phyloP scores from a whole-genome alignment of 2,329 filamentous ascomycete species.

The Mycosphaerella sp. region DNA sequence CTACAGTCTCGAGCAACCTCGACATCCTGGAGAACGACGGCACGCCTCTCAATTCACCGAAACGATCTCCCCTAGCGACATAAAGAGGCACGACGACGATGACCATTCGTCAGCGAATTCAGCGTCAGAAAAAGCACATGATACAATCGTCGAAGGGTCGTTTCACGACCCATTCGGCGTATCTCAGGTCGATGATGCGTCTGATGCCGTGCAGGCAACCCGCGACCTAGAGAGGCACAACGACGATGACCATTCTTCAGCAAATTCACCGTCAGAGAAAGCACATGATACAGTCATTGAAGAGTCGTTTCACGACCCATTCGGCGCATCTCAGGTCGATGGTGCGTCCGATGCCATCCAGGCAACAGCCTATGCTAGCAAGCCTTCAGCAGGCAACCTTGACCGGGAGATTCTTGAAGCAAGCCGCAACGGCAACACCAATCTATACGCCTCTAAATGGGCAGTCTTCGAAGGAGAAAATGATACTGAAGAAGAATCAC shows the following conservation, averaged over 20 bases:
- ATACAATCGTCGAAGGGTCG: not conserved
- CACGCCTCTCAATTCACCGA: not conserved
- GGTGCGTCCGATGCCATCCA: not conserved
- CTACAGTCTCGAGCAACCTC: constrained; percentile 1
- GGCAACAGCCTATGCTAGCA: not conserved
- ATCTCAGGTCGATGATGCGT: constrained; percentile 1
- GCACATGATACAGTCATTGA: not conserved
- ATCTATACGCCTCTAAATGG: not conserved
- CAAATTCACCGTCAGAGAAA: not conserved
- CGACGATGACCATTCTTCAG: not conserved
- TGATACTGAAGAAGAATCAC: not conserved
- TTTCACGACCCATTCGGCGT: not conserved
- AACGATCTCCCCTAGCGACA: not conserved
- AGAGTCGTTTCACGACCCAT: not conserved
- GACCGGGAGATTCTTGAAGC: too few relatives aligned
- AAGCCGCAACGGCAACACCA: not conserved
- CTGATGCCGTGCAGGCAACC: not conserved
- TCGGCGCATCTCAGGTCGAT: constrained; percentile 1
- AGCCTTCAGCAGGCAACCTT: not conserved
- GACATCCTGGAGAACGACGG: not conserved
- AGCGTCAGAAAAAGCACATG: not conserved
- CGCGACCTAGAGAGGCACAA: not conserved
- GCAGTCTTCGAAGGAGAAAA: not conserved
- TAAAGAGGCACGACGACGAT: not conserved
- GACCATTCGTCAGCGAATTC: not conserved